These are phyloP conservation scores for Nigrospora sphaerica DNA, from an alignment of 2,329 filamentous ascomycete species.

Conservation along the genomic window DNA sequence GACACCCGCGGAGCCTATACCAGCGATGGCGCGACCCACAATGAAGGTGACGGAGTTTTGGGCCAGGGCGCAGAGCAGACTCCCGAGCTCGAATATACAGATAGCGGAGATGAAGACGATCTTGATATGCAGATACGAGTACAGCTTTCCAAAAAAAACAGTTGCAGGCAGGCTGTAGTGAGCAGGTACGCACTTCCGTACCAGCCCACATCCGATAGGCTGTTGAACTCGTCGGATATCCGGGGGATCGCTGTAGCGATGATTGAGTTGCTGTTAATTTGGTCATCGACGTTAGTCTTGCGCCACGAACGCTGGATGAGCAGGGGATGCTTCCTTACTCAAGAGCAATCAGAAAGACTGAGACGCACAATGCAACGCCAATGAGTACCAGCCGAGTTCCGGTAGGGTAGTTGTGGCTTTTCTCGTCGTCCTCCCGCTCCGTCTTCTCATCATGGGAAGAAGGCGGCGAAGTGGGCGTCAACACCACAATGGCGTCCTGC, in stretches of 20 bases:
- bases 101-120: slow-evolving; percentile 23
- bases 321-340: too few species aligned
- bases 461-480: too few species aligned
- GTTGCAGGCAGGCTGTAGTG: slow-evolving; percentile 27
- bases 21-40: slow-evolving; percentile 26
- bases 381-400: too few species aligned
- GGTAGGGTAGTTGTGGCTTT: too few species aligned
- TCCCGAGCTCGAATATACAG: slow-evolving; percentile 28
- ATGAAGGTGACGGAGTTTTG: slow-evolving; percentile 22
- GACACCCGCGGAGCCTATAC: slow-evolving; percentile 25
- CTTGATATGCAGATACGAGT: slow-evolving; percentile 31
- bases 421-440: too few species aligned
- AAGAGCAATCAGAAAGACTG: too few species aligned
- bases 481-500: too few species aligned
- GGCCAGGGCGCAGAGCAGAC: slow-evolving; percentile 25
- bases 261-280: slow-evolving; percentile 11
- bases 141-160: slow-evolving; percentile 29
- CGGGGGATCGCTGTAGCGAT: slow-evolving; percentile 33
- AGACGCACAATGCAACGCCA: too few species aligned
- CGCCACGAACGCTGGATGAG: too few species aligned
- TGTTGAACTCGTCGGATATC: slow-evolving; percentile 30
- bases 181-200: slow-evolving; percentile 31
- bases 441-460: too few species aligned
- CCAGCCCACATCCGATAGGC: slow-evolving; percentile 38
- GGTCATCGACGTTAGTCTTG: too few species aligned